A percentile compares a stretch with the other conserved stretches of the same genome.
These are phyloP conservation scores for Fragilariopsis cylindrus DNA, from an alignment of 108 stramenopile species.

Conservation along the genomic window DNA sequence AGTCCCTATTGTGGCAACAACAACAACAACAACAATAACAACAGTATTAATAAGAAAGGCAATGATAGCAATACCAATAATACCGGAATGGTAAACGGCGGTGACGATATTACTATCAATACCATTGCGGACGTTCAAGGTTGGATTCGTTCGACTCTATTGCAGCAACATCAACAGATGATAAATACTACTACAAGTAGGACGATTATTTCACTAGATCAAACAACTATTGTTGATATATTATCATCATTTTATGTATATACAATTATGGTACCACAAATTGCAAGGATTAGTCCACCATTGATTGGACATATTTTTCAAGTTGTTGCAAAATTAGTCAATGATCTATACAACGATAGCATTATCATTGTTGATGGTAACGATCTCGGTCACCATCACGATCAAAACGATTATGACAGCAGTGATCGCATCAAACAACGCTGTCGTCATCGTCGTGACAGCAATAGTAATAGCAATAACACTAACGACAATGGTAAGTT, in stretches of 20 bases:
- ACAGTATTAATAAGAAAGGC: not conserved
- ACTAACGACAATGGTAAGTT: not conserved
- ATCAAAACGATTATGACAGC: not conserved
- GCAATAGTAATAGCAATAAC: not conserved
- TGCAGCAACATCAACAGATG: slow-evolving; percentile 3
- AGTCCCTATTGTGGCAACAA: not conserved
- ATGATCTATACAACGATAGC: slow-evolving; percentile 6
- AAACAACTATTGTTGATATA: not conserved
- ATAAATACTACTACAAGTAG: not conserved
- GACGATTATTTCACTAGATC: not conserved
- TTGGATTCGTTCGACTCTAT: slow-evolving; percentile 11
- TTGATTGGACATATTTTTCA: not conserved
- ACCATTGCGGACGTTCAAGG: slow-evolving; percentile 1
- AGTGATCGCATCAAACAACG: not conserved
- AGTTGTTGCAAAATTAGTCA: not conserved
- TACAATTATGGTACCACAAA: slow-evolving; percentile 4
- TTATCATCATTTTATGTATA: slow-evolving; percentile 8
- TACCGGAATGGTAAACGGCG: not conserved
- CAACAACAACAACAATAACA: not conserved
- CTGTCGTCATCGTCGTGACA: not conserved
- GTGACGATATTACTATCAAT: not conserved
- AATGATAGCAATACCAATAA: not conserved
- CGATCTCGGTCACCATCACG: not conserved
- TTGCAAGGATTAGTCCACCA: slow-evolving; percentile 4
- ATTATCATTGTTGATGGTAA: not conserved